A percentile compares a stretch with the other conserved stretches of the same genome.
phyloP scores from a whole-genome alignment of 352 stramenopile genomes.

The Pythium brassicae region DNA sequence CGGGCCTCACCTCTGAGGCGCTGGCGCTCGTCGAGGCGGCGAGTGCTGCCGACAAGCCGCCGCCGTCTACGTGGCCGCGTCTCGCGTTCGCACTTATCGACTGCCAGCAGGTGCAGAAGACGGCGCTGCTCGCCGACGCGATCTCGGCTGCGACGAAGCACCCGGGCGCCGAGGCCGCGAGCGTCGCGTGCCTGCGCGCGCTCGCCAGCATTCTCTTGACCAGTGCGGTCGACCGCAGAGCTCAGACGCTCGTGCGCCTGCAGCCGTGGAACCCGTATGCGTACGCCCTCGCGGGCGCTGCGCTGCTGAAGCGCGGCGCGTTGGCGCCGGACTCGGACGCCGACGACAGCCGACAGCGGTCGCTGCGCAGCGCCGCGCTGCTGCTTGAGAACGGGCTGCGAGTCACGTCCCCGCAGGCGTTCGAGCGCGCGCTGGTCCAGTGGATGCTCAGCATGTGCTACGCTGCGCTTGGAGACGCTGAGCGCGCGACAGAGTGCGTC shows the following conservation, averaged over 20 bases:
- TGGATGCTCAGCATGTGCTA: slow-evolving; percentile 30
- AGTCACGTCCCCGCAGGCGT: slow-evolving; percentile 13
- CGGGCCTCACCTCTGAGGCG: slow-evolving; percentile 16
- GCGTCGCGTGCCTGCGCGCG: slow-evolving; percentile 26
- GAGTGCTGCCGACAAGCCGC: slow-evolving; percentile 17
- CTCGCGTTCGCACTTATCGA: slow-evolving; percentile 36
- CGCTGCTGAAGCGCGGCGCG: slow-evolving; percentile 40
- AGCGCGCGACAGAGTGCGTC: slow-evolving; percentile 7
- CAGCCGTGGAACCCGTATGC: slow-evolving; percentile 51
- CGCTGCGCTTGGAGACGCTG: slow-evolving; percentile 13
- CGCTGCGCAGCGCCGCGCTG: slow-evolving; percentile 12
- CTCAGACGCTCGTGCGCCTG: slow-evolving; percentile 57
- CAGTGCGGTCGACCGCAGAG: slow-evolving; percentile 7
- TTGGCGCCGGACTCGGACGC: slow-evolving; percentile 13
- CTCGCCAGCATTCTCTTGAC: slow-evolving; percentile 21
- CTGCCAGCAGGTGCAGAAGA: slow-evolving; percentile 17
- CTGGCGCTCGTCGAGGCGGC: slow-evolving; percentile 23
- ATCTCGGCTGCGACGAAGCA: neutral
- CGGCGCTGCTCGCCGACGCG: neutral
- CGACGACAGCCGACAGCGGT: slow-evolving; percentile 3
- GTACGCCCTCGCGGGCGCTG: slow-evolving; percentile 43
- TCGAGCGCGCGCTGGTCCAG: slow-evolving; percentile 34
- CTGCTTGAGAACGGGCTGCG: slow-evolving; percentile 39
- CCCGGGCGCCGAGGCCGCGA: slow-evolving; percentile 16
- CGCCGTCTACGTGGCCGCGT: slow-evolving; percentile 18